These are phyloP conservation scores for Colletotrichum sp. DNA, from an alignment of 2,329 filamentous ascomycete genomes.

Conservation along the genomic window DNA sequence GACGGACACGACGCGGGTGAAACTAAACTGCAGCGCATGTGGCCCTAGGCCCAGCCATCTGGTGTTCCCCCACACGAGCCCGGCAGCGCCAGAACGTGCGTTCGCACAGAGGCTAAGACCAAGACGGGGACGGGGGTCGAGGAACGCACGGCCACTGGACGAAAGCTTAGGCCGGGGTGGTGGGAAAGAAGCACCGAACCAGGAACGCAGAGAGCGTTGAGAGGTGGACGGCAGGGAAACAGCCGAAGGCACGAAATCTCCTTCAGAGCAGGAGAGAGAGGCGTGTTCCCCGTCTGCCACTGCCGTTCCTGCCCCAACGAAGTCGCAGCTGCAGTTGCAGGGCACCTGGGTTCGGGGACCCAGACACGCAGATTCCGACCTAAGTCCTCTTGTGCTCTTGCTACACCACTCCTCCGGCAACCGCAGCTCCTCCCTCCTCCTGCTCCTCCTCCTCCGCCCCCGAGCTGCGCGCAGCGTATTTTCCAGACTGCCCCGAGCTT, in stretches of 20 bases:
- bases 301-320: not conserved
- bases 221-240: conserved; percentile 5
- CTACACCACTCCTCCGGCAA: not conserved
- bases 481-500: not conserved
- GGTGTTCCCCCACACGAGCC: conserved; percentile 18
- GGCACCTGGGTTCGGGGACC: not conserved
- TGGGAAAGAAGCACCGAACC: not conserved
- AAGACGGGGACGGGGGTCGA: not conserved
- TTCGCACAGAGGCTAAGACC: conserved; percentile 4
- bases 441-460: not conserved
- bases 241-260: conserved; percentile 1
- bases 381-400: not conserved
- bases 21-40: not conserved
- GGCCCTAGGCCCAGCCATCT: not conserved
- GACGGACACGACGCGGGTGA: not conserved
- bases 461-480: not conserved
- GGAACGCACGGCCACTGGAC: conserved; percentile 12
- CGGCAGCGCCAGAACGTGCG: conserved; percentile 18
- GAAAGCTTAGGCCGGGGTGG: conserved; percentile 17
- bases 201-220: not conserved
- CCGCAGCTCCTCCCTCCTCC: not conserved
- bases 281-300: not conserved
- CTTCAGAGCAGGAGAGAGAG: not conserved
- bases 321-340: not conserved
- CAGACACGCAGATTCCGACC: conserved; percentile 15